These are phyloP conservation scores for Kuraishia piskuri DNA, from an alignment of 805 yeast genomes.

Conservation along the genomic window DNA sequence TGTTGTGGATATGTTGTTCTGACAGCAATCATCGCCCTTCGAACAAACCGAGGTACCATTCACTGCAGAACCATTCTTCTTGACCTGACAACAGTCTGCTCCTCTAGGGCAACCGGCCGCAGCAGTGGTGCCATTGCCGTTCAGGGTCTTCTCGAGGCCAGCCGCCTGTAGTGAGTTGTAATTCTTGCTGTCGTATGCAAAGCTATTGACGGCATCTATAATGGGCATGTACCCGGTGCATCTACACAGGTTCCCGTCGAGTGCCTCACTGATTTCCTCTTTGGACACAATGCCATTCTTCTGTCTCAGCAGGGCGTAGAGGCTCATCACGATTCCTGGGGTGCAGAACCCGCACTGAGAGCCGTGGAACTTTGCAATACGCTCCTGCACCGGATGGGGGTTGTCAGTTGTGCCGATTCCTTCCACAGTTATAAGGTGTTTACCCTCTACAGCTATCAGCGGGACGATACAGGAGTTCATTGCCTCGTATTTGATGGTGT, in stretches of 20 bases:
- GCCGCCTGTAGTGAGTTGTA: slow-evolving; percentile 16
- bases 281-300: slow-evolving; percentile 26
- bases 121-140: slow-evolving; percentile 3
- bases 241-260: slow-evolving; percentile 39
- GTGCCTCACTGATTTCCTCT: slow-evolving; percentile 32
- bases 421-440: slow-evolving; percentile 37
- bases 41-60: background rate
- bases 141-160: slow-evolving; percentile 3
- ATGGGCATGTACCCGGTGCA: slow-evolving; percentile 45
- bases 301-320: slow-evolving; percentile 32
- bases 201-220: slow-evolving; percentile 36
- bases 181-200: slow-evolving; percentile 25
- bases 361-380: slow-evolving; percentile 39
- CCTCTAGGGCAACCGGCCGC: slow-evolving; percentile 20
- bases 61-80: slow-evolving; percentile 8
- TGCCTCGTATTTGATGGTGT: slow-evolving; percentile 25
- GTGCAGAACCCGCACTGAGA: slow-evolving; percentile 45
- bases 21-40: slow-evolving; percentile 8
- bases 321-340: slow-evolving; percentile 41
- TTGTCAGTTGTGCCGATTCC: slow-evolving; percentile 32
- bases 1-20: slow-evolving; percentile 3
- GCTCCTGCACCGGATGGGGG: slow-evolving; percentile 41
- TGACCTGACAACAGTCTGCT: slow-evolving; percentile 26
- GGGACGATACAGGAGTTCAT: slow-evolving; percentile 41
- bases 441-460: slow-evolving; percentile 33